Percentiles rank a stretch among this genome's conserved stretches.
These are phyloP conservation scores for Vicia faba DNA, from an alignment of 306 rosid species.

Conservation along the genomic window DNA sequence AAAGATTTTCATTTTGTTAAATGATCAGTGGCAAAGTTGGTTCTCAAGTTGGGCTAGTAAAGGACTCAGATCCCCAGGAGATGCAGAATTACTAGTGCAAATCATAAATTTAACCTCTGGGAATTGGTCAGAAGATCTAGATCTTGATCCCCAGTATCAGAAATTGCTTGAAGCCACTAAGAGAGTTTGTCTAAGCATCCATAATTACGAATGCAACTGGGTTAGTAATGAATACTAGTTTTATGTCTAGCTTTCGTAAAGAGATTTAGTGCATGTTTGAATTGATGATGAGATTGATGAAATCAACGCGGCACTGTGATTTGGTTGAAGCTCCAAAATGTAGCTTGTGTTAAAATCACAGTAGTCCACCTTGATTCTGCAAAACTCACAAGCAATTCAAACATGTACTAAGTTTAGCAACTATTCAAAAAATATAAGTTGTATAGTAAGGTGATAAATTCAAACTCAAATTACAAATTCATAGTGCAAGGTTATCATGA, in stretches of 20 bases:
- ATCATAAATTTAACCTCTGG: constrained; percentile 62
- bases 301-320: no score
- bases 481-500: neutral
- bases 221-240: constrained; percentile 39
- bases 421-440: no score
- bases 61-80: constrained; percentile 48
- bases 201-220: constrained; percentile 46
- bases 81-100: constrained; percentile 63
- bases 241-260: no score
- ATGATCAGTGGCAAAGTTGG: constrained; percentile 74
- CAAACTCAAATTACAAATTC: no score
- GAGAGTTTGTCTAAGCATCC: constrained; percentile 54
- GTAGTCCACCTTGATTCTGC: no score
- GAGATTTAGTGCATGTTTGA: neutral
- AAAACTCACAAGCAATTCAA: no score
- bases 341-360: no score
- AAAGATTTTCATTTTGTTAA: neutral
- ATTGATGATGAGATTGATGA: no score
- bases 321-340: no score
- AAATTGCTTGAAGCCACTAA: constrained; percentile 54
- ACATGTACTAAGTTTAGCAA: no score
- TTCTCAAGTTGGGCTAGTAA: constrained; percentile 60
- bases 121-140: constrained; percentile 47
- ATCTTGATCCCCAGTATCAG: constrained; percentile 45
- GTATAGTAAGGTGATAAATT: no score